phyloP scores from a whole-genome alignment of 148 eudicot genomes.

The Vaccinium corymbosum region DNA sequence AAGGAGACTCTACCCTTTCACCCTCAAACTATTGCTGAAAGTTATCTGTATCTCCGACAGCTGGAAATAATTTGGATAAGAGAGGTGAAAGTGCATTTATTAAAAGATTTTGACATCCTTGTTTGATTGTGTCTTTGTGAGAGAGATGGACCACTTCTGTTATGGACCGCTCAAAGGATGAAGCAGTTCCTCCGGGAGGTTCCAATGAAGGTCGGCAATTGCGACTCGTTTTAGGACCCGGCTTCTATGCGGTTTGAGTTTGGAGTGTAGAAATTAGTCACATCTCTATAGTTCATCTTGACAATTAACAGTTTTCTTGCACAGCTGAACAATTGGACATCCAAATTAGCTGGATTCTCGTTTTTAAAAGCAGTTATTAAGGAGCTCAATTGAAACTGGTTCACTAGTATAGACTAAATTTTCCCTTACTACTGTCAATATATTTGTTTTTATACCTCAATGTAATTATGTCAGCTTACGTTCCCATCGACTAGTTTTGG shows the following conservation, averaged over 20 bases:
- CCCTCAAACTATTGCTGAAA: no score
- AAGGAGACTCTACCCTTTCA: no score
- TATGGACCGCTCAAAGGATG: constrained; percentile 7
- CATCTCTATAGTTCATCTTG: not conserved
- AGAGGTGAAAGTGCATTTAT: not conserved
- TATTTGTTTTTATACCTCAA: no score
- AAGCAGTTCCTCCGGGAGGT: not conserved
- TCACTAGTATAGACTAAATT: not conserved
- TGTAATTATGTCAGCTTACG: no score
- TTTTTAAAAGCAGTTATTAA: not conserved
- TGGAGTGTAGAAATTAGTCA: no score
- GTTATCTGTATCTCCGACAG: not conserved
- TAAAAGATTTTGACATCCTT: constrained; percentile 14
- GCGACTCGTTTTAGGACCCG: not conserved
- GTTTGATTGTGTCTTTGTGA: not conserved
- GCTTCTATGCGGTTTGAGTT: not conserved
- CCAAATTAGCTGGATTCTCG: not conserved
- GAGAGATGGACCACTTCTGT: constrained; percentile 18
- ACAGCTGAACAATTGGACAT: no score
- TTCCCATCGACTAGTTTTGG: no score
- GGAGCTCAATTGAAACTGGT: not conserved
- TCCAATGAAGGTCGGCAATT: constrained; percentile 5
- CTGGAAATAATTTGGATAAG: not conserved
- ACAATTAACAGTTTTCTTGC: not conserved
- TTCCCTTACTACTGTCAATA: no score